Conservation (phyloP, 441 rosid genomes). For the Erysimum cheiri region DNA sequence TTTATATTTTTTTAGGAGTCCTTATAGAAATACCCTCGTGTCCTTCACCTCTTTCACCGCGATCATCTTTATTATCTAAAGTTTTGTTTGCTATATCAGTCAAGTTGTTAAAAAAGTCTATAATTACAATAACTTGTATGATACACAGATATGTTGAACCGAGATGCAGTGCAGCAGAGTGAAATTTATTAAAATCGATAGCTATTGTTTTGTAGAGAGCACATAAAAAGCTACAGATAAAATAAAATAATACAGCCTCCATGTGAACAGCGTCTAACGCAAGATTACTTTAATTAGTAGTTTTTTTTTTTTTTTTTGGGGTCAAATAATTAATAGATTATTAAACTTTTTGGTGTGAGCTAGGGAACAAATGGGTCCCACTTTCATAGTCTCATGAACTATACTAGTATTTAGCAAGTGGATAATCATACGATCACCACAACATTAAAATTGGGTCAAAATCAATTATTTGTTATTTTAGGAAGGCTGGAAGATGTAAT, state of each 20-base stretch:
- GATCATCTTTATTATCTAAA: not conserved
- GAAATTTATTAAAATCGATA: not conserved
- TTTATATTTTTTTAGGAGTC: not conserved
- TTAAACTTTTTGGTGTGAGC: slow-evolving; percentile 12
- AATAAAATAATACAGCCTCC: not conserved
- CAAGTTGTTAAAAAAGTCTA: too few species aligned
- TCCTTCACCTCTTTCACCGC: not conserved
- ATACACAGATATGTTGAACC: not conserved
- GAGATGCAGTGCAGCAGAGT: slow-evolving; percentile 4
- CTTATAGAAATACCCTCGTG: not conserved
- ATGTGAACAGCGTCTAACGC: slow-evolving; percentile 29
- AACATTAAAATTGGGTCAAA: not conserved
- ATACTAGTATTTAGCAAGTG: slow-evolving; percentile 20
- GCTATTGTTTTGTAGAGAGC: too few species aligned
- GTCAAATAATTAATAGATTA: not conserved
- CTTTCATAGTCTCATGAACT: slow-evolving; percentile 15
- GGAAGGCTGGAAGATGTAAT: not conserved
- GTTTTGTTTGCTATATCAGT: not conserved
- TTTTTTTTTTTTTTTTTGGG: not conserved
- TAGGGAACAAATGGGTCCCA: slow-evolving; percentile 40
- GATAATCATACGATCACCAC: slow-evolving; percentile 6
- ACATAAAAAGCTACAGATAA: too few species aligned
- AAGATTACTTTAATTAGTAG: slow-evolving; percentile 23
- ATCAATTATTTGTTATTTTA: not conserved
- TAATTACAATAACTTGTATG: not conserved